Evolutionary conservation across 306 rosid genomes (phyloP), one percentile per base, ranked within the genome.

Genomic region (Phaseolus lunatus): DNA sequence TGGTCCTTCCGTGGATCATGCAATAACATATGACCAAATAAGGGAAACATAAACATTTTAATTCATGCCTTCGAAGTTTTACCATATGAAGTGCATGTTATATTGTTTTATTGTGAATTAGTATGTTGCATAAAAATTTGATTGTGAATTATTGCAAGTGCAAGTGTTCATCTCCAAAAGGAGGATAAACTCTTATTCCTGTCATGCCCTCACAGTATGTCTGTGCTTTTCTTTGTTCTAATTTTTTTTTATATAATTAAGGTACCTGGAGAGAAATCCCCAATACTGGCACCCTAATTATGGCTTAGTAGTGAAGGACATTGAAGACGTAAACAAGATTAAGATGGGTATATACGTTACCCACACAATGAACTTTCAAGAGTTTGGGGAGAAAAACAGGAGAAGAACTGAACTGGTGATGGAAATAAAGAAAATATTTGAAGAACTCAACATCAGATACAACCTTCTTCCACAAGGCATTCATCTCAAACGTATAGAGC

Each of bases 291-390:
- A 91, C 85, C 89, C 96, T 15, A 78, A 49, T 59, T 86, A 89
- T 37, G 73, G 24, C 16, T 82, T 92, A 78, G 73, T 86, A 49
- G 97, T 88, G 78, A 56, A 78, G 80, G 94, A 89, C 81, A 89
- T 92, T 5, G 94, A 90, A 66, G 79, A 90, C 9, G 89, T 95
- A 73, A 90, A 95, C 33, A 82, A 85, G 88, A 78, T 95, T 9
- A 89, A 89, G 82, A 79, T 95, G 84, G 90, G 75, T 72, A 82
- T 95, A 3, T 72, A 33, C 39, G 78, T 84, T 24, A 87, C 16
- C 44, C 99, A 95, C 90, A 95, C 97, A 8, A 90, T 95, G 89
- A 90, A 89, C 78, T 95, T 90, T 61, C 99, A 92, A 87, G 88
- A 90, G 2, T 90, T 33, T 45, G 87, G 80, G 26, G 96, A 89